Evolutionary conservation across 2,329 filamentous ascomycete genomes (phyloP).

Genomic region (Macrophomina tecta): DNA sequence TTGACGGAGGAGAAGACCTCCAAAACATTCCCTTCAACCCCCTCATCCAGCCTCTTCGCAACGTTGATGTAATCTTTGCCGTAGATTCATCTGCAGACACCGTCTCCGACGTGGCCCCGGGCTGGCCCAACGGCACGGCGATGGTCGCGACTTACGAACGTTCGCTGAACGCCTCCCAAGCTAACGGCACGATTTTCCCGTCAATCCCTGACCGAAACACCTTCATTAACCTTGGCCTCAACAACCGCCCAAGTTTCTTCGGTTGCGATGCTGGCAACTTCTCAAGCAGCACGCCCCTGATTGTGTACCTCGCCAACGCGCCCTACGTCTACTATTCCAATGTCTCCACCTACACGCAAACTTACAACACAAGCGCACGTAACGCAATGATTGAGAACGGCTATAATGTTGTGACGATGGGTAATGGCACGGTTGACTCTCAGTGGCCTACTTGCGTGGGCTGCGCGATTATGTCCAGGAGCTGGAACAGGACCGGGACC

Average conservation of each 20-base stretch:
- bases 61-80: conserved; percentile 81
- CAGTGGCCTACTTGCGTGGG: conserved; percentile 85
- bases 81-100: conserved; percentile 80
- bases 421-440: conserved; percentile 74
- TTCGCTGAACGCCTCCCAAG: conserved; percentile 60
- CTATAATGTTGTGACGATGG: conserved; percentile 81
- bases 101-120: conserved; percentile 43
- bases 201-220: conserved; percentile 75
- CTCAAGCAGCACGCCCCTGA: conserved; percentile 65
- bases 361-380: conserved; percentile 69
- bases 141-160: conserved; percentile 77
- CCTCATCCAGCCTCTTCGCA: conserved; percentile 73
- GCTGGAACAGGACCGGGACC: conserved; percentile 73
- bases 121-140: conserved; percentile 80
- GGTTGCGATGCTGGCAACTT: conserved; percentile 74
- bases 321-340: conserved; percentile 82
- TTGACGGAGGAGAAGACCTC: conserved; percentile 78
- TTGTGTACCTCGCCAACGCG: conserved; percentile 88
- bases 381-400: conserved; percentile 86
- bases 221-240: conserved; percentile 78
- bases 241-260: conserved; percentile 78
- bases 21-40: conserved; percentile 83
- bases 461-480: conserved; percentile 83
- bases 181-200: conserved; percentile 75
- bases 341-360: conserved; percentile 74